Evolutionary conservation across 2,329 filamentous ascomycete genomes (phyloP), one percentile per base, ranked within the genome.

Genomic region (Penicillium palitans): DNA sequence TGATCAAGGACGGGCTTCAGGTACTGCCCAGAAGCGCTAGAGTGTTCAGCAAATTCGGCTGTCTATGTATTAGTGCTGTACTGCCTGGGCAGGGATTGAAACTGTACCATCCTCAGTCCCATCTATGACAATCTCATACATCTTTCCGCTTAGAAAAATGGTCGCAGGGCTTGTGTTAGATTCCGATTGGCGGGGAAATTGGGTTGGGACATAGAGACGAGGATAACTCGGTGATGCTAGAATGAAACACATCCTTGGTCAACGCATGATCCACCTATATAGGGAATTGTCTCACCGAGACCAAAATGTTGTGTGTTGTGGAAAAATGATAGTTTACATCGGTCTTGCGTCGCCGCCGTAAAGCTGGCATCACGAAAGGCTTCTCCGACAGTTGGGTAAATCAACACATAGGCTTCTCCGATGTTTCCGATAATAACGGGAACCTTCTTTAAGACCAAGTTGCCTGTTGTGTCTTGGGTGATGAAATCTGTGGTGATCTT

Each of bases 251-350:
- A 4, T 7, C 3, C 13, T 25, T 44, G 24, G 21, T 44, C 5
- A 44, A 44, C 0, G 9, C 13, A n/a, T 17, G 24, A 6, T 10
- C 24, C 8, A 4, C 24, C 4, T 27, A 25, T 2, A 12, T 3
- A 27, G 10, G 24, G 15, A 27, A 44, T 1, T 17, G 15, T 25
- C 24, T n/a, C 58, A 69, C 68, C 58, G 60, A 64, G 58, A 4
- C 68, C 65, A 57, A 71, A 71, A 48, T 68, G 58, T 45, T 63
- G 63, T 7, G 62, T 65, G 39, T 69, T 62, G 51, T 70, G 65
- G 57, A 68, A 71, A 60, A 65, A 70, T 42, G 56, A 61, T 52
- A 70, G 52, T 63, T 66, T 65, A 60, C 64, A 71, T 59, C 55
- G 62, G 37, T 66, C 63, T 59, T 57, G 24, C 25, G 24, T 12